These are phyloP conservation scores for Lojkania enalia DNA, from an alignment of 2,329 filamentous ascomycete genomes.

Conservation along the genomic window DNA sequence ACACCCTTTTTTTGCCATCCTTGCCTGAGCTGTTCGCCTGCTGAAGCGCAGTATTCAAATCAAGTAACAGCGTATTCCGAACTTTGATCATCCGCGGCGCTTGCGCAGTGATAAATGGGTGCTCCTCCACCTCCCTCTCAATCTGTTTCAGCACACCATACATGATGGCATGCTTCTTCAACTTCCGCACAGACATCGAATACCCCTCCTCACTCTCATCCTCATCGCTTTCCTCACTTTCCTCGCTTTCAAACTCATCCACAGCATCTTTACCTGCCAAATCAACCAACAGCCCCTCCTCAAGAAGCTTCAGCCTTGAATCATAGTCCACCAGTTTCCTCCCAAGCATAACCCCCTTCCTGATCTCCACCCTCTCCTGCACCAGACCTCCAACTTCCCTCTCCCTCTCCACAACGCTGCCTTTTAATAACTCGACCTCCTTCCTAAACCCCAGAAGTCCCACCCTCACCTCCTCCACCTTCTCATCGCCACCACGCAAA, in stretches of 20 bases:
- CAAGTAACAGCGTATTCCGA: constrained; percentile 64
- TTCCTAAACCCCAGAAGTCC: constrained; percentile 83
- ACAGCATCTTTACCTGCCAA: constrained; percentile 21
- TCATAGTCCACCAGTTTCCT: constrained; percentile 67
- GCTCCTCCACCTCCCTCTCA: constrained; percentile 56
- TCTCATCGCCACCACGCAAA: constrained; percentile 84
- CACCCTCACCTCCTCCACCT: constrained; percentile 85
- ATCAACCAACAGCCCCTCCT: constrained; percentile 63
- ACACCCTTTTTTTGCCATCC: constrained; percentile 47
- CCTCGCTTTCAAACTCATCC: constrained; percentile 29
- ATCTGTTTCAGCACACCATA: constrained; percentile 61
- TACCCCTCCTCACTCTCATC: constrained; percentile 32
- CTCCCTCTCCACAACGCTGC: constrained; percentile 65
- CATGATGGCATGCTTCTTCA: constrained; percentile 61
- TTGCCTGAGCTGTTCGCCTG: constrained; percentile 53
- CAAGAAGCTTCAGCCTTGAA: constrained; percentile 64
- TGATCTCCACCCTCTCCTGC: constrained; percentile 71
- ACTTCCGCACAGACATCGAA: constrained; percentile 43
- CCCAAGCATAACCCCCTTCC: constrained; percentile 65
- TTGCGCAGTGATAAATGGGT: constrained; percentile 66
- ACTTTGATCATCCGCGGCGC: constrained; percentile 60
- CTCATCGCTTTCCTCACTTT: constrained; percentile 39
- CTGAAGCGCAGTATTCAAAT: constrained; percentile 65
- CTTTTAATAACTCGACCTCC: constrained; percentile 75
- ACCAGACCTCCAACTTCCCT: constrained; percentile 65